Evolutionary conservation across 257 asterid genomes (phyloP).

Genomic region (Gardenia jasminoides): DNA sequence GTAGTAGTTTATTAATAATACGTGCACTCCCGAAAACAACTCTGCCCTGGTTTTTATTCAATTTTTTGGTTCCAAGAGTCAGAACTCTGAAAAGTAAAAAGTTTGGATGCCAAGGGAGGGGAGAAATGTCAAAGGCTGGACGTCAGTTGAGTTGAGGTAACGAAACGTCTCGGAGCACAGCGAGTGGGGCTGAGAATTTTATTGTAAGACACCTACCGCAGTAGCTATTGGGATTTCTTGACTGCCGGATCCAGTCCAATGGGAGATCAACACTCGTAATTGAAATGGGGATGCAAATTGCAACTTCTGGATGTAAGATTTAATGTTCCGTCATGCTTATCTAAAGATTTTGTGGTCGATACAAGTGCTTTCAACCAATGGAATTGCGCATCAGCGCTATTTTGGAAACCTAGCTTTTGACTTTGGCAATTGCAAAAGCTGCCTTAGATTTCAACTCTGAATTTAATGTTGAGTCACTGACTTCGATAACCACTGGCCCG

Average conservation of each 20-base stretch:
- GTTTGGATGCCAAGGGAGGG: too few species aligned
- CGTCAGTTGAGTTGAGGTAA: background rate
- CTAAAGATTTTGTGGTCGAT: background rate
- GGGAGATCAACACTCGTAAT: background rate
- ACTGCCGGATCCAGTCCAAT: too few species aligned
- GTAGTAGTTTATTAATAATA: too few species aligned
- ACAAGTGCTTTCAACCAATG: background rate
- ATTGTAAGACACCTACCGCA: too few species aligned
- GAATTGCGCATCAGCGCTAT: background rate
- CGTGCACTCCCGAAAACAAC: background rate
- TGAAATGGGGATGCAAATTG: background rate
- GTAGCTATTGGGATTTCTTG: too few species aligned
- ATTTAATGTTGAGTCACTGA: background rate
- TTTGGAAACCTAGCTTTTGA: background rate
- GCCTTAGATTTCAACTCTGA: background rate
- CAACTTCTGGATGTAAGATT: background rate
- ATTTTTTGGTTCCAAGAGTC: too few species aligned
- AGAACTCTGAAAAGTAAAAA: too few species aligned
- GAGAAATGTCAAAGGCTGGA: background rate
- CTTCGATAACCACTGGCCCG: background rate
- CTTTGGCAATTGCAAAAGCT: background rate
- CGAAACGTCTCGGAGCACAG: too few species aligned
- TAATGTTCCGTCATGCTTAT: background rate
- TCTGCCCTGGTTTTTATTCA: background rate
- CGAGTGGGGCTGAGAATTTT: too few species aligned